Percentiles rank a stretch among this genome's conserved stretches.
Conservation (phyloP, 345 rosid genomes). For the Rhodamnia rubescens region DNA sequence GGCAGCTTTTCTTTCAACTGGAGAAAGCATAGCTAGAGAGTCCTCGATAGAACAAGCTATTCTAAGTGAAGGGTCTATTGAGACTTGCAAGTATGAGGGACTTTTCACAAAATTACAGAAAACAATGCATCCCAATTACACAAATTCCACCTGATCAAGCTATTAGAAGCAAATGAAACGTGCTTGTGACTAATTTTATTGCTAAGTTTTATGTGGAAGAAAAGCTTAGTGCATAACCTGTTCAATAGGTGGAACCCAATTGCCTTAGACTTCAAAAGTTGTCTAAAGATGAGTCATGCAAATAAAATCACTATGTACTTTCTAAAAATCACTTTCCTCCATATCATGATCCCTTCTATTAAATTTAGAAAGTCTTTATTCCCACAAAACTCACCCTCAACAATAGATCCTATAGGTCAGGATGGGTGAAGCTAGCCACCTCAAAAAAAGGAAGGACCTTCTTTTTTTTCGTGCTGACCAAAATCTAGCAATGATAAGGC, state of each 20-base stretch:
- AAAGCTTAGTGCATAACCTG: not conserved
- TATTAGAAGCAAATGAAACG: not conserved
- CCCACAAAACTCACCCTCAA: not conserved
- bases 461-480: not conserved
- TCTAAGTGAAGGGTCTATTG: not conserved
- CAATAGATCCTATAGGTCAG: not conserved
- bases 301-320: not conserved
- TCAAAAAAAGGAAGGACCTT: not conserved
- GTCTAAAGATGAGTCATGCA: not conserved
- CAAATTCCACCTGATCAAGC: not conserved
- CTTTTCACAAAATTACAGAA: not conserved
- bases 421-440: not conserved
- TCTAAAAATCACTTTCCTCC: not conserved
- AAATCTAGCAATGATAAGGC: not conserved
- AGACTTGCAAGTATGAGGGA: not conserved
- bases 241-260: not conserved
- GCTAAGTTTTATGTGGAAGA: not conserved
- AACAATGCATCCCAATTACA: not conserved
- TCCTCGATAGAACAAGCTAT: not conserved
- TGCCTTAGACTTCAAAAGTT: not conserved
- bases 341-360: not conserved
- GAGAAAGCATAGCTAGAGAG: not conserved
- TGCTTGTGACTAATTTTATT: not conserved
- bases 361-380: not conserved
- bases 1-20: not conserved